Percentiles rank a stretch among this genome's conserved stretches.
Conservation (phyloP, 169 alveolate species). For the Plasmodium coatneyi region DNA sequence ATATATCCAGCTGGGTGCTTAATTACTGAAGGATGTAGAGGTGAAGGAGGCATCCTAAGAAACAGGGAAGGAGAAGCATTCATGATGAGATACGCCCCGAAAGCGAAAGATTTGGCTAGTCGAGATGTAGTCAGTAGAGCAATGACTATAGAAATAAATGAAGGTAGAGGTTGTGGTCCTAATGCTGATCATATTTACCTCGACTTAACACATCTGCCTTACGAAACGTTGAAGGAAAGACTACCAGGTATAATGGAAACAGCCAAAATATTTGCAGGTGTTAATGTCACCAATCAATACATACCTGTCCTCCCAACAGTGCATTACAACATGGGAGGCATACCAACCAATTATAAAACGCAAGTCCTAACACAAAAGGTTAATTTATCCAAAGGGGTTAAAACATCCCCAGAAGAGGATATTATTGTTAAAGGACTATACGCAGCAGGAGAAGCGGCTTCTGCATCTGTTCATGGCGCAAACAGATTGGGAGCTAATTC, state of each 20-base stretch:
- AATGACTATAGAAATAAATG: constrained; percentile 97
- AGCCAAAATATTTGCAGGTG: constrained; percentile 97
- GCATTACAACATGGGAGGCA: constrained; percentile 99
- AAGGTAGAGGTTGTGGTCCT: constrained; percentile 97
- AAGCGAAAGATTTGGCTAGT: constrained; percentile 97
- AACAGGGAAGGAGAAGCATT: constrained; percentile 97
- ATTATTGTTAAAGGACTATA: constrained; percentile 93
- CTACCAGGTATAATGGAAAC: constrained; percentile 98
- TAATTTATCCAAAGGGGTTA: constrained; percentile 44
- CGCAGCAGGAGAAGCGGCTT: constrained; percentile 98
- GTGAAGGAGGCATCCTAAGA: constrained; percentile 99
- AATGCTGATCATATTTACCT: constrained; percentile 95
- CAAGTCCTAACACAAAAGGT: constrained; percentile 87
- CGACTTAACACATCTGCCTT: constrained; percentile 94
- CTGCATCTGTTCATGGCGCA: constrained; percentile 99
- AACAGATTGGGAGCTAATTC: constrained; percentile 99
- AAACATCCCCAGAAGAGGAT: constrained; percentile 78
- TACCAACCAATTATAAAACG: constrained; percentile 97
- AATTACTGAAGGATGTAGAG: constrained; percentile 99
- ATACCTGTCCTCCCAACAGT: constrained; percentile 98
- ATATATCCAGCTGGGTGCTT: constrained; percentile 97
- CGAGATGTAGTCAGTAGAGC: constrained; percentile 98
- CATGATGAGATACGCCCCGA: constrained; percentile 96
- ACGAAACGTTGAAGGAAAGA: constrained; percentile 94
- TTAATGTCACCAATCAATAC: constrained; percentile 95